Percentiles rank a stretch among this genome's conserved stretches.
phyloP scores from a whole-genome alignment of 352 stramenopile genomes.

The Phytophthora sojae region DNA sequence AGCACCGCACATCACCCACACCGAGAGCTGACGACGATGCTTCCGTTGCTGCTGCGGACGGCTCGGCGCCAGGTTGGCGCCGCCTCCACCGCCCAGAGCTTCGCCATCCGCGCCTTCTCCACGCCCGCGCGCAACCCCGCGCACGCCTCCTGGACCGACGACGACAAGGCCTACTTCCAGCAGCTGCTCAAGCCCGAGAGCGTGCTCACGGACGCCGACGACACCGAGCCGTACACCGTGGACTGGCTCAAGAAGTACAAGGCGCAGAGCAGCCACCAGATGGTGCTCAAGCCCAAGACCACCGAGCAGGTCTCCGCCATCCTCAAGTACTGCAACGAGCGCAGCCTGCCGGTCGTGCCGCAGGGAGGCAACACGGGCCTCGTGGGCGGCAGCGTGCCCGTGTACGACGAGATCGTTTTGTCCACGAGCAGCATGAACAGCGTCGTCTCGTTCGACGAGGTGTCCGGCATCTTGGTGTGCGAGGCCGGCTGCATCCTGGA shows the following conservation, averaged over 20 bases:
- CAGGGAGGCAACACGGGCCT: slow-evolving; percentile 98
- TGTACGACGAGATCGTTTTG: slow-evolving; percentile 96
- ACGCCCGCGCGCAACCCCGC: slow-evolving; percentile 47
- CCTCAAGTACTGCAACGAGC: slow-evolving; percentile 93
- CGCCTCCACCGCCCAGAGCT: not conserved
- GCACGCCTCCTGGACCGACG: slow-evolving; percentile 64
- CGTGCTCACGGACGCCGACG: slow-evolving; percentile 74
- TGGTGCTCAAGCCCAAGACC: slow-evolving; percentile 90
- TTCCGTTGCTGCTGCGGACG: slow-evolving; percentile 30
- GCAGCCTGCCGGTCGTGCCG: slow-evolving; percentile 91
- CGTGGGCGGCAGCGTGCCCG: slow-evolving; percentile 93
- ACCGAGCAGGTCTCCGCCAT: slow-evolving; percentile 90
- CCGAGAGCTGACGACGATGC: slow-evolving; percentile 15
- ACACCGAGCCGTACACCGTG: slow-evolving; percentile 73
- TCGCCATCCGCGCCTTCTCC: slow-evolving; percentile 27
- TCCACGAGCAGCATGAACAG: slow-evolving; percentile 92
- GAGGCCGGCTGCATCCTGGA: slow-evolving; percentile 96
- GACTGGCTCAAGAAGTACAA: slow-evolving; percentile 92
- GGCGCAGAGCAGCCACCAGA: slow-evolving; percentile 54
- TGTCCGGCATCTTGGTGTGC: slow-evolving; percentile 83
- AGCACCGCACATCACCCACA: slow-evolving; percentile 2
- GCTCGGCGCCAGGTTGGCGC: slow-evolving; percentile 17
- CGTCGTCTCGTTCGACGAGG: slow-evolving; percentile 92
- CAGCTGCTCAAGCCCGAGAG: slow-evolving; percentile 62
- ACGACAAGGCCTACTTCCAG: slow-evolving; percentile 75